Base-by-base conservation (phyloP, 1,139 yeast genomes). In the Zygoascus hellenicus region DNA sequence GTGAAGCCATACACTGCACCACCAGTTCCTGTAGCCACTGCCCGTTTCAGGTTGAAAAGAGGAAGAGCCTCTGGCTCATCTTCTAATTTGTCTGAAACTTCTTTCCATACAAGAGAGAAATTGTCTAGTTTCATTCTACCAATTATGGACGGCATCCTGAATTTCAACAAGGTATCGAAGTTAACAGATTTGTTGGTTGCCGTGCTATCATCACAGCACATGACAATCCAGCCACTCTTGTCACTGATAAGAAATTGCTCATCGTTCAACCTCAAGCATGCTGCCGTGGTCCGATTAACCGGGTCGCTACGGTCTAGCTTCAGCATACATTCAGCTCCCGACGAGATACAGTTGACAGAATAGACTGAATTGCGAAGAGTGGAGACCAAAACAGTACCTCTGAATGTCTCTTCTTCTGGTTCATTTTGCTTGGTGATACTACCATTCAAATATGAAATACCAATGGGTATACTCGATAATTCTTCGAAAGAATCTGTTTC, bases 231-330 rank as follows among this genome's bases (percentile, higher is more conserved):
- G 48, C 49, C 46, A 22, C 48, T 48, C 40, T 51, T 54, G 33
- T 52, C 56, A 9, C 55, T 46, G 16, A 51, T 49, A 6, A 55
- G 22, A 9, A 48, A 40, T 14, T 53, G 40, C 13, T 40, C 40
- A 9, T 45, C 51, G 17, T 42, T 41, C 13, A 50, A 28, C n/a
- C 45, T 32, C 19, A 42, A 33, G 42, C 55, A 52, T 11, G 48
- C 42, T 2, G 45, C 45, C 1, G 50, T 35, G 2, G 49, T 42
- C 15, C 56, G 47, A 11, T 48, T 34, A 22, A 45, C 46, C 6
- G 46, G 26, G 28, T 52, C 59, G 4, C 48, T 50, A 34, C 48
- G 45, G 6, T 37, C 15, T 10, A 42, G n/a, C 9, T 19, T 38
- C 9, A 47, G 17, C 7, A 22, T 4, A 22, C 26, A 22, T 7